Percentiles rank a stretch among this genome's conserved stretches.
Evolutionary conservation across 768 basidiomycete genomes (phyloP).

Genomic region (Pleurotus djamor): DNA sequence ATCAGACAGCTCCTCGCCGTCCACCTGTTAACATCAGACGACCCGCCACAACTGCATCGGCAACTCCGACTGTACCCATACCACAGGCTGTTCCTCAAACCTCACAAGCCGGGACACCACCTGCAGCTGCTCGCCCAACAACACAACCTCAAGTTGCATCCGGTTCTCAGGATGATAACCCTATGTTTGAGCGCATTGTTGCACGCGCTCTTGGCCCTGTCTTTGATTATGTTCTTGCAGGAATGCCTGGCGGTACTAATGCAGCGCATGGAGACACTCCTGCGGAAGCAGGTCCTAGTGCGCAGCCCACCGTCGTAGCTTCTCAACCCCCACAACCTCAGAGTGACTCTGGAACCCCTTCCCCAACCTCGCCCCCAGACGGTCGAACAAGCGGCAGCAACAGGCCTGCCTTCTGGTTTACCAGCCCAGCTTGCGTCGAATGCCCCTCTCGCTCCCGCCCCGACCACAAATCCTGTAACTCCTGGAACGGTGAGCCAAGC

Average conservation of each 20-base stretch:
- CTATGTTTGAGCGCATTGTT: not conserved
- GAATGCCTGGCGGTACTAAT: not conserved
- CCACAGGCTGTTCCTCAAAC: not conserved
- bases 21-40: too few relatives aligned
- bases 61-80: too few relatives aligned
- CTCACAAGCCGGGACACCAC: not conserved
- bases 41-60: too few relatives aligned
- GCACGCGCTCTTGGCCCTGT: not conserved
- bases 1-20: too few relatives aligned
- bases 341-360: not conserved
- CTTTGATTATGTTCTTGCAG: not conserved
- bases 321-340: not conserved
- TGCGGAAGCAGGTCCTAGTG: not conserved
- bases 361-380: not conserved
- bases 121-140: not conserved
- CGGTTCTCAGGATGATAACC: not conserved
- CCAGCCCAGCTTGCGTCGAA: not conserved
- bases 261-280: not conserved
- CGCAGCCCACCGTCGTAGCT: not conserved
- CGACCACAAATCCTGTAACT: not conserved
- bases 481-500: not conserved
- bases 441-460: not conserved
- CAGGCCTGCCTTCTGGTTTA: not conserved
- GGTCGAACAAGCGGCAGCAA: constrained; percentile 2
- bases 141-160: not conserved